These are phyloP conservation scores for Vanilla planifolia DNA, from an alignment of 106 monocot genomes.

Conservation along the genomic window DNA sequence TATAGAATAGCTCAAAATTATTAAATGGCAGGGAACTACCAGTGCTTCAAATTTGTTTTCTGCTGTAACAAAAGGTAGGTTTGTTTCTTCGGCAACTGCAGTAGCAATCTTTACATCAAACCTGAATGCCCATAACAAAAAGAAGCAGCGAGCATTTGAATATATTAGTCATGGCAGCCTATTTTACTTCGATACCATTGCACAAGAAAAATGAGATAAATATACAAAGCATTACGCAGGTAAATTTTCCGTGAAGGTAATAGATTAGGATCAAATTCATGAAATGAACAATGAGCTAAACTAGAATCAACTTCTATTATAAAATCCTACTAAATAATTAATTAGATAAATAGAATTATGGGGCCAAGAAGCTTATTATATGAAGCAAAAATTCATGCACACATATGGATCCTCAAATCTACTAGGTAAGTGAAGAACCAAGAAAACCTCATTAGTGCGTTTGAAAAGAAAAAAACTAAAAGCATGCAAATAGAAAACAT, in stretches of 20 bases:
- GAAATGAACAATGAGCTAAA: neutral
- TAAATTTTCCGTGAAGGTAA: neutral
- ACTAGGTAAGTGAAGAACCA: neutral
- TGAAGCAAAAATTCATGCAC: neutral
- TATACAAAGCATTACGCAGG: neutral
- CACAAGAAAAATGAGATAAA: neutral
- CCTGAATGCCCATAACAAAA: constrained; percentile 34
- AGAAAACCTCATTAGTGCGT: neutral
- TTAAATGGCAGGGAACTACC: constrained; percentile 22
- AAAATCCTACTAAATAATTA: too few relatives aligned
- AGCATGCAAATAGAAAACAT: neutral
- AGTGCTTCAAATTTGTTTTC: constrained; percentile 97
- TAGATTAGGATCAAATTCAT: neutral
- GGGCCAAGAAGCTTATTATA: neutral
- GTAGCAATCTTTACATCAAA: constrained; percentile 90
- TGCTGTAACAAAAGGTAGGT: constrained; percentile 79
- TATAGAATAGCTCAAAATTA: too few relatives aligned
- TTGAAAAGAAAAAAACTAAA: neutral
- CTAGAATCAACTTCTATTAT: neutral
- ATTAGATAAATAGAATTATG: neutral
- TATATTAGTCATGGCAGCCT: too few relatives aligned
- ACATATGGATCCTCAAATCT: neutral
- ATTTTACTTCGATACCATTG: too few relatives aligned
- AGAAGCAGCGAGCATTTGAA: too few relatives aligned
- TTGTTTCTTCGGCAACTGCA: constrained; percentile 78